phyloP scores from a whole-genome alignment of 2,329 filamentous ascomycete genomes.

The Fusarium tupiense region DNA sequence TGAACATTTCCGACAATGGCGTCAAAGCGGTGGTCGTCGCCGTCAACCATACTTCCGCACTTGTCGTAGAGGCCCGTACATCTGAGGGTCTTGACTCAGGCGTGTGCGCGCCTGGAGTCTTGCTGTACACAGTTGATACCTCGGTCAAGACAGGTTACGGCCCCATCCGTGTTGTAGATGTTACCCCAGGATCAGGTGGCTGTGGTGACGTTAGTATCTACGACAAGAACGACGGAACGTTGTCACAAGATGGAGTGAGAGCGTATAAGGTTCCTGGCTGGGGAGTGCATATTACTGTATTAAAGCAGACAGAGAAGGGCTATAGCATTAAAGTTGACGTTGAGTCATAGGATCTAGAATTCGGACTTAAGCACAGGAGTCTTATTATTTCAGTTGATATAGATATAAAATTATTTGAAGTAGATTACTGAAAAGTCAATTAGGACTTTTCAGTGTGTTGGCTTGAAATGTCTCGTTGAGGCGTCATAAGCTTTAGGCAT shows the following conservation, averaged over 20 bases:
- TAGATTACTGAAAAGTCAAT: no score
- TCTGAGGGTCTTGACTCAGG: constrained; percentile 36
- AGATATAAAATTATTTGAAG: no score
- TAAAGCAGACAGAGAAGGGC: neutral
- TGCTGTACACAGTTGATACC: constrained; percentile 50
- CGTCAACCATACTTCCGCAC: constrained; percentile 19
- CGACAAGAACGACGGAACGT: constrained; percentile 47
- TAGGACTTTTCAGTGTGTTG: no score
- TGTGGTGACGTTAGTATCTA: constrained; percentile 35
- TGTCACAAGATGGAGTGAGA: constrained; percentile 20
- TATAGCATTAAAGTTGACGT: neutral
- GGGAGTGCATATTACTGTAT: constrained; percentile 23
- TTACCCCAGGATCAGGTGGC: constrained; percentile 42
- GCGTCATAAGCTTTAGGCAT: no score
- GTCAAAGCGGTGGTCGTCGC: constrained; percentile 29
- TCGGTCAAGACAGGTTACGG: constrained; percentile 42
- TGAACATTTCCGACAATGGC: neutral
- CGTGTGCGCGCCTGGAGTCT: constrained; percentile 46
- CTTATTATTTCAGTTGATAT: neutral
- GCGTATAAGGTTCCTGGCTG: constrained; percentile 16
- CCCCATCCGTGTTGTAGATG: constrained; percentile 47
- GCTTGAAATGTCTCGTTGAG: no score
- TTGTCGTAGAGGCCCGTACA: constrained; percentile 49
- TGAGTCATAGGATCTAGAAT: neutral
- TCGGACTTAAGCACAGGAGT: neutral